These are phyloP conservation scores for Lichtheimia ornata DNA, from an alignment of 371 early-diverging fungal genomes.

Conservation along the genomic window DNA sequence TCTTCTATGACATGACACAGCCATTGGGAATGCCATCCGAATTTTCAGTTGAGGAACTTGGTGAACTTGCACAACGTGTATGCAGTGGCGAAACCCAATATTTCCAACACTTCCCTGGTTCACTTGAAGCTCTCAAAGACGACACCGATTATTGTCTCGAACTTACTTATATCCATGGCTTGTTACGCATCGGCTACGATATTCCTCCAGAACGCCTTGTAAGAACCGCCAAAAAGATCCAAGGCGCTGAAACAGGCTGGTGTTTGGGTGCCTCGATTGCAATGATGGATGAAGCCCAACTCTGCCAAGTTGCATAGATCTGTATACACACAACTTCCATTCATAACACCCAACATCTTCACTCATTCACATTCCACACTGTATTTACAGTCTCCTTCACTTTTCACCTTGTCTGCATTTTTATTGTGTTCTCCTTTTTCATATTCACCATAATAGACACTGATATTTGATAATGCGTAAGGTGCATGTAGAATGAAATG, in stretches of 20 bases:
- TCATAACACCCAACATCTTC: background rate
- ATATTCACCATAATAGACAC: too few relatives aligned
- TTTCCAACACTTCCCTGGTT: constrained; percentile 43
- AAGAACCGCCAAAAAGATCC: constrained; percentile 87
- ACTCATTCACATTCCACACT: too few relatives aligned
- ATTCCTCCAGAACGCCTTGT: constrained; percentile 73
- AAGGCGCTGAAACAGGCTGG: constrained; percentile 94
- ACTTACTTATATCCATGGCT: constrained; percentile 79
- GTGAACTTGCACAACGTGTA: constrained; percentile 63
- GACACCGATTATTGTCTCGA: constrained; percentile 85
- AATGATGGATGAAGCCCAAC: constrained; percentile 56
- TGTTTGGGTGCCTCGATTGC: constrained; percentile 91
- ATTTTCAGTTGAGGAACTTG: constrained; percentile 67
- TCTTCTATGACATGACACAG: constrained; percentile 87
- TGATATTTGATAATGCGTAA: too few relatives aligned
- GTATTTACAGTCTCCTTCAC: too few relatives aligned
- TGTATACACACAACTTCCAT: background rate
- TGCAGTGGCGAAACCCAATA: constrained; percentile 54
- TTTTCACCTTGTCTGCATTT: too few relatives aligned
- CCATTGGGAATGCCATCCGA: constrained; percentile 70
- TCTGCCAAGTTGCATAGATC: constrained; percentile 24
- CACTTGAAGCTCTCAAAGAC: constrained; percentile 37
- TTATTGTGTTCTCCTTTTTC: too few relatives aligned
- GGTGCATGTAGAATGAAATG: too few relatives aligned
- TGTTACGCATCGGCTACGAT: constrained; percentile 84